Evolutionary conservation across 345 rosid species (phyloP), one percentile per base, ranked within the genome.

Genomic region (Cochlearia excelsa): DNA sequence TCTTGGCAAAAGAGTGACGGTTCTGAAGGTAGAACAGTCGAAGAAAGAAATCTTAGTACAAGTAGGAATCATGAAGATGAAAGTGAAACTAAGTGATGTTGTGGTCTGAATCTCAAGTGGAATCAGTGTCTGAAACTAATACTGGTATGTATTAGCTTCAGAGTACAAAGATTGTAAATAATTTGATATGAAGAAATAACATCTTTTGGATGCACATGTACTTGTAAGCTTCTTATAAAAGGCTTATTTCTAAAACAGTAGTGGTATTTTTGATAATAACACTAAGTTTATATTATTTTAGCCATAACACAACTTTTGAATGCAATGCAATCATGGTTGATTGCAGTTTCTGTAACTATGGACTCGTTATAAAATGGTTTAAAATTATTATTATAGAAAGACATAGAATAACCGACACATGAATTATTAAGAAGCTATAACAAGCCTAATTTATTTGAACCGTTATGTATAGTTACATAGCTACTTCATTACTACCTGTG

Each of bases 61-160:
- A 81, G 93, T 81, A 54, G 95, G 95, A 50, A 81, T 69, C 75
- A 78, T 93, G 91, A 86, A 82, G 76, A 59, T 88, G 80, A 86
- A 81, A 77, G 56, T 93, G 66, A 93, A 88, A 77, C 66, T 76
- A 30, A 33, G 49, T 5, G 89, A 86, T 28, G 47, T 83, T 65
- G 57, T 51, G 40, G 62, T 41, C 42, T 71, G 50, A 65, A n/a
- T 63, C 43, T 48, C 30, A 16, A n/a, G 16, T 30, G 48, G 9
- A 38, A 3, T 42, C 3, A 7, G 34, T 64, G 30, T 5, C 39
- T 29, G 29, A 4, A 11, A 65, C 54, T 47, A 38, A 38, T 26
- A 51, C 34, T 0, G 1, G 39, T 51, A 34, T 16, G 23, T 59
- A 67, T 58, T 28, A 34, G 59, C 53, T 42, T 58, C 9, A 11